Conservation (phyloP, 441 rosid genomes). For the Brassica hybrid region DNA sequence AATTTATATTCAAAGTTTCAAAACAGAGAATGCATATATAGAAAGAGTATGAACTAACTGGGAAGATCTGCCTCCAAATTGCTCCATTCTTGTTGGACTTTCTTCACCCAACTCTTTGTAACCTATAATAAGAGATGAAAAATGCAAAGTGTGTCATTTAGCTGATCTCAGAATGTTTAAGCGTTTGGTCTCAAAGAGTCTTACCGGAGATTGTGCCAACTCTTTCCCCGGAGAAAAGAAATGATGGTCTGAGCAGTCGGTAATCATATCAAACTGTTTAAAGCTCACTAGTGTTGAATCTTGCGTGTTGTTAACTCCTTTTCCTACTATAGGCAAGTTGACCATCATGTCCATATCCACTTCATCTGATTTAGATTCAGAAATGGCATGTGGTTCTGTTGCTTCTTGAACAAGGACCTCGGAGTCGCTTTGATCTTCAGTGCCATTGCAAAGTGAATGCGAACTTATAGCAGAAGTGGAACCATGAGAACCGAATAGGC, state of each 20-base stretch:
- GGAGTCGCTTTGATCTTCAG: slow-evolving; percentile 50
- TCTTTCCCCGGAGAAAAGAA: slow-evolving; percentile 59
- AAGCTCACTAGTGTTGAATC: slow-evolving; percentile 43
- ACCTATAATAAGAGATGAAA: slow-evolving; percentile 49
- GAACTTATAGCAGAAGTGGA: slow-evolving; percentile 51
- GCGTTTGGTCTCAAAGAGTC: slow-evolving; percentile 35
- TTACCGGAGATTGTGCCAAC: slow-evolving; percentile 61
- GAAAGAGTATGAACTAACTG: slow-evolving; percentile 53
- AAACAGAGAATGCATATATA: no score
- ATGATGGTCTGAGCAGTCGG: slow-evolving; percentile 80
- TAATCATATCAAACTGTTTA: slow-evolving; percentile 78
- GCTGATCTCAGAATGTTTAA: slow-evolving; percentile 7
- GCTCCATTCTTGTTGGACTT: slow-evolving; percentile 93
- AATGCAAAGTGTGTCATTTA: slow-evolving; percentile 5
- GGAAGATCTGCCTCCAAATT: slow-evolving; percentile 76
- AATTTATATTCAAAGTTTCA: neutral
- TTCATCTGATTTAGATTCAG: slow-evolving; percentile 51
- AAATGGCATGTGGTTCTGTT: slow-evolving; percentile 43
- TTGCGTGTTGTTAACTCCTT: slow-evolving; percentile 35
- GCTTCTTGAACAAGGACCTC: slow-evolving; percentile 43
- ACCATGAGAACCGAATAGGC: slow-evolving; percentile 62
- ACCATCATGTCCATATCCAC: slow-evolving; percentile 16
- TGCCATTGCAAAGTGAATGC: slow-evolving; percentile 39
- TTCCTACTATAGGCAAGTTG: slow-evolving; percentile 41
- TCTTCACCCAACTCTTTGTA: slow-evolving; percentile 77